Percentiles rank a stretch among this genome's conserved stretches.
Evolutionary conservation across 306 rosid species (phyloP).

Genomic region (Cucumis melo): DNA sequence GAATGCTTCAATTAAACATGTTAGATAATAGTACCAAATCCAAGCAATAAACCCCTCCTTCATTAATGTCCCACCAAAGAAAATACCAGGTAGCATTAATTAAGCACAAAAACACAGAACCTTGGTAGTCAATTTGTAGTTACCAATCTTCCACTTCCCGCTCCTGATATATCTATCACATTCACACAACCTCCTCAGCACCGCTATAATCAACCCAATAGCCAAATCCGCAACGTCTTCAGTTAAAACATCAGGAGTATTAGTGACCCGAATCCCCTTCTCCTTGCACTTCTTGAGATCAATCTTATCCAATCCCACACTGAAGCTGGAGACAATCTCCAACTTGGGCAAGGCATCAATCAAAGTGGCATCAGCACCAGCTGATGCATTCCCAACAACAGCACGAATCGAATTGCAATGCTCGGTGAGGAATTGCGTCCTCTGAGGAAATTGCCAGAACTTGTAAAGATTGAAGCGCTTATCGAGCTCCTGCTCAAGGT

Average conservation of each 20-base stretch:
- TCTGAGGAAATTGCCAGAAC: slow-evolving; percentile 28
- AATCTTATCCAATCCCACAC: slow-evolving; percentile 69
- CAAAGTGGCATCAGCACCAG: slow-evolving; percentile 43
- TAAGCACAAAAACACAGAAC: slow-evolving; percentile 8
- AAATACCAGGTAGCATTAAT: background rate
- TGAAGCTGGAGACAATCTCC: slow-evolving; percentile 56
- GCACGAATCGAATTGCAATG: slow-evolving; percentile 45
- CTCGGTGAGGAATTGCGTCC: slow-evolving; percentile 21
- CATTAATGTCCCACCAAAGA: background rate
- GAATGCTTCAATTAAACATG: background rate
- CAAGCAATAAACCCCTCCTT: background rate
- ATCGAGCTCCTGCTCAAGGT: slow-evolving; percentile 54
- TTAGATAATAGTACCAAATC: background rate
- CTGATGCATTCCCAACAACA: slow-evolving; percentile 20
- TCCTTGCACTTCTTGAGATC: slow-evolving; percentile 41
- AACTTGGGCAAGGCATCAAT: slow-evolving; percentile 49
- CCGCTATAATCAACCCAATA: slow-evolving; percentile 38
- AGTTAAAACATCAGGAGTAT: slow-evolving; percentile 76
- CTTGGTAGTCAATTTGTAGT: slow-evolving; percentile 57
- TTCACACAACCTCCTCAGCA: slow-evolving; percentile 44
- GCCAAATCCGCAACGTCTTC: slow-evolving; percentile 73
- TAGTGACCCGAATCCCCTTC: slow-evolving; percentile 60
- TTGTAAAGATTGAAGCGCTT: slow-evolving; percentile 55
- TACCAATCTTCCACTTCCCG: slow-evolving; percentile 61
- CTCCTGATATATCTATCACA: slow-evolving; percentile 54